phyloP scores from a whole-genome alignment of 1,284 basidiomycete genomes.

The Tremellales sp. region DNA sequence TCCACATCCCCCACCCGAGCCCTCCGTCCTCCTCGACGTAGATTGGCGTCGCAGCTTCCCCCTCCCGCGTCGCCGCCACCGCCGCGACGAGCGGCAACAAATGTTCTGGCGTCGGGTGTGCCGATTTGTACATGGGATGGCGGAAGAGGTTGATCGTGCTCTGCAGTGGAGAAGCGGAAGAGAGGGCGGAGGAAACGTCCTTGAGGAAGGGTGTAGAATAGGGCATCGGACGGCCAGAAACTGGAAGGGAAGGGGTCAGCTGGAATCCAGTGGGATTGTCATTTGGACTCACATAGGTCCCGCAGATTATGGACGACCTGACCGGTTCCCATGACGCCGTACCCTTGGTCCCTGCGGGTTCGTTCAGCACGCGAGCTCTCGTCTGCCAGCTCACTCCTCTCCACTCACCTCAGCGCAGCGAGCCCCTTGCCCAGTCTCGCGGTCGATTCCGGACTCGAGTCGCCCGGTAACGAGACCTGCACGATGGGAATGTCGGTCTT shows the following conservation, averaged over 20 bases:
- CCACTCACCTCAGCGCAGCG: conserved; percentile 28
- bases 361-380: conserved; percentile 1
- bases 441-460: conserved; percentile 33
- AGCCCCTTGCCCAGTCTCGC: conserved; percentile 49
- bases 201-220: conserved; percentile 33
- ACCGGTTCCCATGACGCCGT: conserved; percentile 41
- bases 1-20: conserved; percentile 47
- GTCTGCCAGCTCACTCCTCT: neutral
- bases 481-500: conserved; percentile 44
- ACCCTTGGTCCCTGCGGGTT: conserved; percentile 34
- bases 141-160: conserved; percentile 24
- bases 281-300: conserved; percentile 31
- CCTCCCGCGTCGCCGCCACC: conserved; percentile 28
- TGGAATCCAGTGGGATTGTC: neutral
- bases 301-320: conserved; percentile 47
- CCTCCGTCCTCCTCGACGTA: conserved; percentile 29
- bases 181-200: conserved; percentile 19
- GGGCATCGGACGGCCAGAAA: conserved; percentile 18
- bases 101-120: conserved; percentile 48
- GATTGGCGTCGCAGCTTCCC: conserved; percentile 29
- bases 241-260: conserved; percentile 8
- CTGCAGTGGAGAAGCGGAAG: conserved; percentile 15
- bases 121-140: conserved; percentile 35
- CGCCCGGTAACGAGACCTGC: conserved; percentile 50
- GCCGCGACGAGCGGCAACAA: conserved; percentile 42